These are phyloP conservation scores for Neoscytalidium dimidiatum DNA, from an alignment of 2,329 filamentous ascomycete genomes.

Conservation along the genomic window DNA sequence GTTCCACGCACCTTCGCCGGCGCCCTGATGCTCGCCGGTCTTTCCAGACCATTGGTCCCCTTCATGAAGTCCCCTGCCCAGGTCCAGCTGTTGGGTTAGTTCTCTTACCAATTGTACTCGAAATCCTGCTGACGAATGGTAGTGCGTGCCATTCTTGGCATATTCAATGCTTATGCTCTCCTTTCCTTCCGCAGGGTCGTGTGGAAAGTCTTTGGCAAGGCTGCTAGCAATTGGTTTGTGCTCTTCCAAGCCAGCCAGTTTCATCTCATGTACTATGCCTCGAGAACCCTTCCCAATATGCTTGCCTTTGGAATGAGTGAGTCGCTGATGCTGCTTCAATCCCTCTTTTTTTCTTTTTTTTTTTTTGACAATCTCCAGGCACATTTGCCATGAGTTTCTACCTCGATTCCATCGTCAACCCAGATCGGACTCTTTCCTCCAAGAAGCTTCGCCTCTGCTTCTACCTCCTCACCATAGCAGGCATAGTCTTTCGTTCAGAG, in stretches of 20 bases:
- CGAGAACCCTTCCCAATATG: constrained; percentile 91
- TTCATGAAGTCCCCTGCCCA: constrained; percentile 58
- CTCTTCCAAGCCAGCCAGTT: constrained; percentile 82
- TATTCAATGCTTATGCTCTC: constrained; percentile 72
- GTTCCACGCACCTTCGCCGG: constrained; percentile 92
- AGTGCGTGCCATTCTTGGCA: constrained; percentile 77
- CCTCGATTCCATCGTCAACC: constrained; percentile 41
- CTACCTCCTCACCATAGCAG: constrained; percentile 75
- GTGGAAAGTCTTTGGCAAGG: constrained; percentile 66
- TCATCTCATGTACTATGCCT: constrained; percentile 90
- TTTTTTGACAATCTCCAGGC: constrained; percentile 46
- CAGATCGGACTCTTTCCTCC: constrained; percentile 30
- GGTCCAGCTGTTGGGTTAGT: constrained; percentile 59
- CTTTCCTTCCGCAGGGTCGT: constrained; percentile 66
- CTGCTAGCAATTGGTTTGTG: constrained; percentile 76
- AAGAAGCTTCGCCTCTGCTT: constrained; percentile 65
- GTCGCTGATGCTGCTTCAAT: constrained; percentile 39
- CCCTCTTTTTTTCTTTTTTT: background rate
- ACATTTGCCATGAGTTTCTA: constrained; percentile 63
- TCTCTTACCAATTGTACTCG: no score
- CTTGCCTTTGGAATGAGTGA: constrained; percentile 86
- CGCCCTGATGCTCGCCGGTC: constrained; percentile 70
- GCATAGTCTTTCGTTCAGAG: constrained; percentile 86
- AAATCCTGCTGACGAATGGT: background rate
- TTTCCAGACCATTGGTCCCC: constrained; percentile 67